Conservation (phyloP, 768 basidiomycete species). For the Hygrophoropsis aurantiaca region DNA sequence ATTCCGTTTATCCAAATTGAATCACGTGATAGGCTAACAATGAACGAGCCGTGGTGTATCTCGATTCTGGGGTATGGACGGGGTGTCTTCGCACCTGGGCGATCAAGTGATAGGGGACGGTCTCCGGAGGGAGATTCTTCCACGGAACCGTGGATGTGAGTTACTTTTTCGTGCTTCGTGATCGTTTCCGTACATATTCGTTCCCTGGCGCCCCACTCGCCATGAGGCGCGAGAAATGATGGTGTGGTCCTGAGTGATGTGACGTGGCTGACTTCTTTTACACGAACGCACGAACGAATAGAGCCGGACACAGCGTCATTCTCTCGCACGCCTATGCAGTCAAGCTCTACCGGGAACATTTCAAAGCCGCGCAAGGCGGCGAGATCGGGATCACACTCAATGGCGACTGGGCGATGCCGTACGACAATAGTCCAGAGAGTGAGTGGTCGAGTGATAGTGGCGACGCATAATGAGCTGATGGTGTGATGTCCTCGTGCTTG, state of each 20-base stretch:
- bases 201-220: too few relatives aligned
- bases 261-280: too few relatives aligned
- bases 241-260: too few relatives aligned
- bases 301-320: conserved; percentile 67
- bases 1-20: conserved; percentile 16
- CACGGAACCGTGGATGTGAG: conserved; percentile 71
- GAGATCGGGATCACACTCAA: conserved; percentile 80
- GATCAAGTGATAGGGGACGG: conserved; percentile 61
- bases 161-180: conserved; percentile 9
- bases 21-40: conserved; percentile 53
- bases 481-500: neutral
- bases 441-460: conserved; percentile 18
- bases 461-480: conserved; percentile 4
- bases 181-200: too few relatives aligned
- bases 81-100: conserved; percentile 70
- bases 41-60: conserved; percentile 78
- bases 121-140: conserved; percentile 62
- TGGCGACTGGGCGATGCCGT: conserved; percentile 75
- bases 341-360: conserved; percentile 65
- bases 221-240: too few relatives aligned
- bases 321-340: conserved; percentile 69
- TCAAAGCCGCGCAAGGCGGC: conserved; percentile 61
- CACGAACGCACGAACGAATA: conserved; percentile 28
- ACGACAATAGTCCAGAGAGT: conserved; percentile 69
- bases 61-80: conserved; percentile 70